Conservation (phyloP, 2,329 filamentous ascomycete species). For the Fusarium sp. region DNA sequence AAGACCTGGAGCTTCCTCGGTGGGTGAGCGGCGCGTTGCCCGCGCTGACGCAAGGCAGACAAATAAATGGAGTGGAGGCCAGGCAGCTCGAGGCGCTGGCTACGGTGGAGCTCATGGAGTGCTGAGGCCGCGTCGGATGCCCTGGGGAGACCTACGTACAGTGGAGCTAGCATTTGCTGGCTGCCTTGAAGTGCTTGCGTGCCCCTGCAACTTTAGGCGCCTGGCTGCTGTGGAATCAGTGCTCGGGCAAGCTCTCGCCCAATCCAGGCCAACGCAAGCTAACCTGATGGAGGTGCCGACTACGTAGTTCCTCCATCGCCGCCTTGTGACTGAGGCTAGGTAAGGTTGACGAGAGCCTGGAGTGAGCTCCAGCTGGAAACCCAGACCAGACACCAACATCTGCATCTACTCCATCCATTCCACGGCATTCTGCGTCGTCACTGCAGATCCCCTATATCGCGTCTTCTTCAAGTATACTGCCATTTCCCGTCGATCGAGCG, state of each 20-base stretch:
- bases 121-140: neutral
- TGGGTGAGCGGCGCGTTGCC: slow-evolving; percentile 11
- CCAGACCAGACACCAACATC: slow-evolving; percentile 36
- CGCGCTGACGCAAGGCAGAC: slow-evolving; percentile 34
- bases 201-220: slow-evolving; percentile 9
- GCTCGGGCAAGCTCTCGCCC: slow-evolving; percentile 7
- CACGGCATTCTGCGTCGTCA: slow-evolving; percentile 6
- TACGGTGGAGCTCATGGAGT: neutral
- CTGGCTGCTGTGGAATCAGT: slow-evolving; percentile 35
- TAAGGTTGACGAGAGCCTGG: slow-evolving; percentile 37
- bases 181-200: slow-evolving; percentile 6
- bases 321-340: slow-evolving; percentile 38
- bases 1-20: slow-evolving; percentile 22
- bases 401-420: slow-evolving; percentile 21
- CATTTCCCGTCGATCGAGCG: slow-evolving; percentile 13
- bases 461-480: neutral
- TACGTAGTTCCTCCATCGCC: slow-evolving; percentile 38
- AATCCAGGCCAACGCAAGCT: slow-evolving; percentile 33
- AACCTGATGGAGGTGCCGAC: slow-evolving; percentile 31
- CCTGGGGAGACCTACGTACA: neutral
- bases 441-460: neutral
- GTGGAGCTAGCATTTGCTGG: neutral
- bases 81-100: neutral
- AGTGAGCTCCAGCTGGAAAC: slow-evolving; percentile 29
- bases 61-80: neutral